Evolutionary conservation across 2,329 filamentous ascomycete genomes (phyloP).

Genomic region (Colletotrichum ledebouriae): DNA sequence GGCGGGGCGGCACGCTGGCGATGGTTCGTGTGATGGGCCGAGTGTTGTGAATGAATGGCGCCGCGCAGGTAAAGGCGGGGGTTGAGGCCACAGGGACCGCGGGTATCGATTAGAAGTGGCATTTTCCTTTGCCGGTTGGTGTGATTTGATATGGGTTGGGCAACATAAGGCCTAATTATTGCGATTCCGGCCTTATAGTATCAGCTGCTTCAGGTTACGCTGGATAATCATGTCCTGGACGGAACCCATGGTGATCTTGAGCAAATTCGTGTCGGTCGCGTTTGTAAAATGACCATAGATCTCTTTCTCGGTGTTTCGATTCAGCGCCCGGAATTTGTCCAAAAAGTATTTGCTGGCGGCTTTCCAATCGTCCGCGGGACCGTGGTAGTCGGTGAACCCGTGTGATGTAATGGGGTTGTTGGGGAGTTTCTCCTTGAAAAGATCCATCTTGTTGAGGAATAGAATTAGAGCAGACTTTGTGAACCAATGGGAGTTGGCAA

Average conservation of each 20-base stretch:
- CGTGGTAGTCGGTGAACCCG: constrained; percentile 83
- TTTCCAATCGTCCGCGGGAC: constrained; percentile 78
- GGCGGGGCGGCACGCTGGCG: background rate
- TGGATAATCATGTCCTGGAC: constrained; percentile 92
- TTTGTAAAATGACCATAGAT: constrained; percentile 75
- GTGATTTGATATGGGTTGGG: constrained; percentile 2
- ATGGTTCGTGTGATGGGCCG: background rate
- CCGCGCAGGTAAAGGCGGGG: constrained; percentile 16
- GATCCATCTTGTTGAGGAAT: constrained; percentile 90
- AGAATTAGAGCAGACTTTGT: constrained; percentile 84
- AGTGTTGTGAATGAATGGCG: constrained; percentile 15
- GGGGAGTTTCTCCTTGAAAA: constrained; percentile 82
- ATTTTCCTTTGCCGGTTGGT: constrained; percentile 20
- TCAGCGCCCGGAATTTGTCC: constrained; percentile 83
- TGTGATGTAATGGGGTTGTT: constrained; percentile 79
- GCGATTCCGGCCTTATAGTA: constrained; percentile 65
- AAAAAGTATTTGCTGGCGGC: constrained; percentile 85
- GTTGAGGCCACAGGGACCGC: constrained; percentile 18
- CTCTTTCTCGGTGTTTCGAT: constrained; percentile 75
- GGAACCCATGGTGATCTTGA: constrained; percentile 88
- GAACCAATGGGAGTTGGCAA: constrained; percentile 90
- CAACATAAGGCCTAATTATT: constrained; percentile 18
- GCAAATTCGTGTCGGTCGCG: constrained; percentile 77
- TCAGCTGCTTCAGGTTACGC: constrained; percentile 83
- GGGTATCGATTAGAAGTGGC: constrained; percentile 40